phyloP scores from a whole-genome alignment of 768 basidiomycete genomes.

The Lactifluus hygrophoroides region DNA sequence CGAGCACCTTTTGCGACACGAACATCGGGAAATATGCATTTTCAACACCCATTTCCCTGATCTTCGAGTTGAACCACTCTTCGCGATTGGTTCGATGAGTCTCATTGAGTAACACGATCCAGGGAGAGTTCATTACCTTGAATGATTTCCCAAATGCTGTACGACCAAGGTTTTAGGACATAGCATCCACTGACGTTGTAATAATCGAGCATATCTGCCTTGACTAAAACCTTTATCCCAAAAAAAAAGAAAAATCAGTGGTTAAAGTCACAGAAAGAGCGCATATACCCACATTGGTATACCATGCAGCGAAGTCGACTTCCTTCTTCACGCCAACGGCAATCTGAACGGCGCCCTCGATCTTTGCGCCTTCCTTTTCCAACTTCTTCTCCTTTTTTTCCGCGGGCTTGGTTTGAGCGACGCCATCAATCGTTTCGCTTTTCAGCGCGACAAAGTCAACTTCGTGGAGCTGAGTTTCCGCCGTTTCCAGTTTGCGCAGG shows the following conservation, averaged over 20 bases:
- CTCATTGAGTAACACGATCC: not conserved
- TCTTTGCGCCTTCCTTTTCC: slow-evolving; percentile 69
- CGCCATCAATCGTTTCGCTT: slow-evolving; percentile 31
- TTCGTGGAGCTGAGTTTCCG: slow-evolving; percentile 54
- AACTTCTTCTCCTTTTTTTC: slow-evolving; percentile 28
- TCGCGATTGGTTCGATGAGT: not conserved
- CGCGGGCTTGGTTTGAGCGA: slow-evolving; percentile 29
- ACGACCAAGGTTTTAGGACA: slow-evolving; percentile 97
- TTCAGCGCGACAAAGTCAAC: slow-evolving; percentile 65
- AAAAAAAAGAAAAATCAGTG: slow-evolving; percentile 18
- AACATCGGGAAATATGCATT: slow-evolving; percentile 99
- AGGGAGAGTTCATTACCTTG: slow-evolving; percentile 49
- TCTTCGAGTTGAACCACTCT: slow-evolving; percentile 91
- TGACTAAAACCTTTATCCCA: slow-evolving; percentile 71
- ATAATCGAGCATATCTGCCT: slow-evolving; percentile 98
- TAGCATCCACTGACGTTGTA: slow-evolving; percentile 99
- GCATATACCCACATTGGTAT: slow-evolving; percentile 64
- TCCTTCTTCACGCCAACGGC: slow-evolving; percentile 96
- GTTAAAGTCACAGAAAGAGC: not conserved
- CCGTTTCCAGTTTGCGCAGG: slow-evolving; percentile 61
- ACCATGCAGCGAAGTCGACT: slow-evolving; percentile 90
- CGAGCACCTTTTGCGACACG: slow-evolving; percentile 83
- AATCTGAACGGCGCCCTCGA: slow-evolving; percentile 83
- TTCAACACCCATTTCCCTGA: slow-evolving; percentile 91
- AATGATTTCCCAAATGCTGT: slow-evolving; percentile 94